Percentiles rank a stretch among this genome's conserved stretches.
Evolutionary conservation across 148 eudicot species (phyloP).

Genomic region (Simmondsia chinensis): DNA sequence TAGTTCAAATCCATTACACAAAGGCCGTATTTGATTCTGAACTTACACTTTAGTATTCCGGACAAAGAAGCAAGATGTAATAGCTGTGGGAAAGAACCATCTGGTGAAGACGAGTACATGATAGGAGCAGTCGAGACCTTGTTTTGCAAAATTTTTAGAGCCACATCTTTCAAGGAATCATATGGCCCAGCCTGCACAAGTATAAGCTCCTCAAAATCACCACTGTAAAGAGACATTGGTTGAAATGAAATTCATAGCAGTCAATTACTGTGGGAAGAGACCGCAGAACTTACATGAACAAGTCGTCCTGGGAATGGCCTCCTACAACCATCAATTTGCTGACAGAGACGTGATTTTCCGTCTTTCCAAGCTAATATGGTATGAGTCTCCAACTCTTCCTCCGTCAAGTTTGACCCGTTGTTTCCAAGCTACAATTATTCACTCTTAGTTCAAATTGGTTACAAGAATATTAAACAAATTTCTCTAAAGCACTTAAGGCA

Average conservation of each 20-base stretch:
- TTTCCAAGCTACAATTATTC: conserved; percentile 52
- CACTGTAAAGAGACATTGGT: background rate
- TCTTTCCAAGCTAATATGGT: conserved; percentile 89
- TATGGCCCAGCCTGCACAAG: conserved; percentile 60
- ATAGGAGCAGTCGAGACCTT: conserved; percentile 74
- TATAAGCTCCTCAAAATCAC: background rate
- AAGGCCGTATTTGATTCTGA: conserved; percentile 2
- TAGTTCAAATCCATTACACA: too few species aligned
- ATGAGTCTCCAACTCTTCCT: conserved; percentile 86
- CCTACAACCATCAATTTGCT: conserved; percentile 41
- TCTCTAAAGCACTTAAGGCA: too few species aligned
- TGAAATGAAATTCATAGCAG: too few species aligned
- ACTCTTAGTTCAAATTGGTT: background rate
- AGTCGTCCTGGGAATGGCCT: conserved; percentile 34
- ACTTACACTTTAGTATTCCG: conserved; percentile 74
- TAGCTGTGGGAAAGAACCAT: conserved; percentile 74
- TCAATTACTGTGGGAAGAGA: too few species aligned
- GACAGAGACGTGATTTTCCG: conserved; percentile 44
- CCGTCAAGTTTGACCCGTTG: conserved; percentile 76
- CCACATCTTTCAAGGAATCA: conserved; percentile 71
- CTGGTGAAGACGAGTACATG: conserved; percentile 50
- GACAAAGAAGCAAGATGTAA: conserved; percentile 78
- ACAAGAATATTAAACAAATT: too few species aligned
- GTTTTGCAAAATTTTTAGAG: conserved; percentile 63
- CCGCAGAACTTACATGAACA: conserved; percentile 47